phyloP scores from a whole-genome alignment of 2,329 filamentous ascomycete species.

The Nothophoma quercina region DNA sequence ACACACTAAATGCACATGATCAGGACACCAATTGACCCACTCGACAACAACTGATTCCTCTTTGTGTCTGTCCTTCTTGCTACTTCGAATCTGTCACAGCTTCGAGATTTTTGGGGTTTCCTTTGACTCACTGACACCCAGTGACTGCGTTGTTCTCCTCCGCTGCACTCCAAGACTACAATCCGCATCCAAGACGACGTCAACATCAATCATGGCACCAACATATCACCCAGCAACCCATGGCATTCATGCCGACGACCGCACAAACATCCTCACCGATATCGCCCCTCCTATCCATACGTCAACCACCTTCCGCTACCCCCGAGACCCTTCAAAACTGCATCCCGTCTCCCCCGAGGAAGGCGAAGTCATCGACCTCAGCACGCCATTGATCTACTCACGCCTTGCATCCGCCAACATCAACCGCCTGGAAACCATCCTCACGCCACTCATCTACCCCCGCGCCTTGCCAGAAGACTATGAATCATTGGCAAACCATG shows the following conservation, averaged over 20 bases:
- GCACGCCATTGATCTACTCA: conserved; percentile 71
- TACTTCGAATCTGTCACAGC: too few species aligned
- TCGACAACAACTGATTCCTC: neutral
- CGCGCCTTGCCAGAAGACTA: conserved; percentile 37
- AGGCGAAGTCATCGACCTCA: conserved; percentile 45
- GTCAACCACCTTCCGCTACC: conserved; percentile 90
- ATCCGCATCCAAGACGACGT: too few species aligned
- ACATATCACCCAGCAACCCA: conserved; percentile 67
- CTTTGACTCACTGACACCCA: too few species aligned
- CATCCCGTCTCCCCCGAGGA: conserved; percentile 58
- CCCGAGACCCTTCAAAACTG: conserved; percentile 72
- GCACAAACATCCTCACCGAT: conserved; percentile 75
- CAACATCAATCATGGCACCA: neutral
- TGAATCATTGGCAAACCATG: conserved; percentile 52
- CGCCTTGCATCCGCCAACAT: conserved; percentile 79
- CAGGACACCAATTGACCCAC: neutral
- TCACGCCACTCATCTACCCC: conserved; percentile 74
- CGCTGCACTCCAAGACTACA: too few species aligned
- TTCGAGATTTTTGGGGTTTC: too few species aligned
- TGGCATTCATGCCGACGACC: conserved; percentile 84
- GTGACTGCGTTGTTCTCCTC: neutral
- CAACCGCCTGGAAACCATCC: conserved; percentile 83
- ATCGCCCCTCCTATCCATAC: conserved; percentile 90
- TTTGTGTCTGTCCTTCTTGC: neutral
- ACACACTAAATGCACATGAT: neutral